These are phyloP conservation scores for Alnus rubra DNA, from an alignment of 306 rosid species.

Conservation along the genomic window DNA sequence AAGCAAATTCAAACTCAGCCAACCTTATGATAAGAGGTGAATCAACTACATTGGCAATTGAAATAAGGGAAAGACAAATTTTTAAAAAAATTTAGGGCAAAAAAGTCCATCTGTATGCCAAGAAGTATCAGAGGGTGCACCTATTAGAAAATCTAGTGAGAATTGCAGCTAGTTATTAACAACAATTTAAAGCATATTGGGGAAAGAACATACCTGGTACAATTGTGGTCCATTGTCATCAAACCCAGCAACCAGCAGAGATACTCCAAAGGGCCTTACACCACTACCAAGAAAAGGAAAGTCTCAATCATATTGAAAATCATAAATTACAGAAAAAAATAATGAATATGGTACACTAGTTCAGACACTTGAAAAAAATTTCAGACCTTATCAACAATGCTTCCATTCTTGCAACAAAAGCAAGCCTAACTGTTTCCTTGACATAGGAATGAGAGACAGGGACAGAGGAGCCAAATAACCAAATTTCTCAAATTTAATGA, in stretches of 20 bases:
- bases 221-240: conserved; percentile 92
- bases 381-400: not conserved
- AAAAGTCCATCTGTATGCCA: not conserved
- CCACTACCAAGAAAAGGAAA: conserved; percentile 50
- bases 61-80: not conserved
- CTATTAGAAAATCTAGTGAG: not conserved
- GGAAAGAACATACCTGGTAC: conserved; percentile 62
- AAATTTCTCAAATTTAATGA: not conserved
- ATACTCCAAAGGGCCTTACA: conserved; percentile 98
- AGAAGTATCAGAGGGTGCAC: not conserved
- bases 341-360: not conserved
- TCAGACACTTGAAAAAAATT: not conserved
- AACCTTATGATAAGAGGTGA: not conserved
- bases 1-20: not conserved
- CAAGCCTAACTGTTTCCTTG: not conserved
- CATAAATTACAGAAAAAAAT: not conserved
- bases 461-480: not conserved
- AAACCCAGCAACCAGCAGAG: conserved; percentile 88
- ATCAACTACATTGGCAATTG: not conserved
- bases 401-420: not conserved
- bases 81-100: not conserved
- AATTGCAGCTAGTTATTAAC: not conserved
- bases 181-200: not conserved
- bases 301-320: conserved; percentile 2
- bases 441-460: not conserved